Evolutionary conservation across 1,284 basidiomycete species (phyloP).

Genomic region (Ganoderma sp.): DNA sequence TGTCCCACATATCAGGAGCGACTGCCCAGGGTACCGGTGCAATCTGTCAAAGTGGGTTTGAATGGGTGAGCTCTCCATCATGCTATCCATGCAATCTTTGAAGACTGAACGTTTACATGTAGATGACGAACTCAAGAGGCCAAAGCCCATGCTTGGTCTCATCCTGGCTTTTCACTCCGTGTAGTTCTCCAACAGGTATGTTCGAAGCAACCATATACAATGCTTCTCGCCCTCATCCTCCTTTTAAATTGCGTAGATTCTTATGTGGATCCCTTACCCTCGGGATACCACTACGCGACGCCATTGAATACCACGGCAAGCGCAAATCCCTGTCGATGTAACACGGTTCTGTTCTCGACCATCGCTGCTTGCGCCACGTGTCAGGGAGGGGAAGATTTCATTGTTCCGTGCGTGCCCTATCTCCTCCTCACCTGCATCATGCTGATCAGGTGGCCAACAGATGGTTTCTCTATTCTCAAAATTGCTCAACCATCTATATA

Average conservation of each 20-base stretch:
- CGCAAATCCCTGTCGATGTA: slow-evolving; percentile 24
- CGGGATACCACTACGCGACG: too few species aligned
- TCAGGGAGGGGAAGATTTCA: slow-evolving; percentile 16
- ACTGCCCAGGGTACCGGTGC: slow-evolving; percentile 26
- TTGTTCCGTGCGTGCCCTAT: slow-evolving; percentile 14
- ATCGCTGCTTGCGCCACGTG: slow-evolving; percentile 24
- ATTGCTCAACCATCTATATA: slow-evolving; percentile 18
- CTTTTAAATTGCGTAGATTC: slow-evolving; percentile 7
- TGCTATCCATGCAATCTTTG: not conserved
- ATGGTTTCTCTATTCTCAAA: slow-evolving; percentile 20
- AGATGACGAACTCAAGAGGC: slow-evolving; percentile 28
- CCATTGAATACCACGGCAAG: slow-evolving; percentile 14
- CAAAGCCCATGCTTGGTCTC: slow-evolving; percentile 30
- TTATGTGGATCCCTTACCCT: slow-evolving; percentile 18
- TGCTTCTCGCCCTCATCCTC: not conserved
- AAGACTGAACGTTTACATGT: not conserved
- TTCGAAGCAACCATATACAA: not conserved
- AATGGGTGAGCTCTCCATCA: slow-evolving; percentile 21
- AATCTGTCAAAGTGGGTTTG: slow-evolving; percentile 13
- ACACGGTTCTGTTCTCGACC: slow-evolving; percentile 24
- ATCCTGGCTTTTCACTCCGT: slow-evolving; percentile 26
- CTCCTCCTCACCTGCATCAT: too few species aligned
- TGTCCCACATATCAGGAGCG: not conserved
- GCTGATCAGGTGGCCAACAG: not conserved
- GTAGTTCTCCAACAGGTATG: slow-evolving; percentile 20